Evolutionary conservation across 1,284 basidiomycete genomes (phyloP).

Genomic region (Fomitopsis schrenkii): DNA sequence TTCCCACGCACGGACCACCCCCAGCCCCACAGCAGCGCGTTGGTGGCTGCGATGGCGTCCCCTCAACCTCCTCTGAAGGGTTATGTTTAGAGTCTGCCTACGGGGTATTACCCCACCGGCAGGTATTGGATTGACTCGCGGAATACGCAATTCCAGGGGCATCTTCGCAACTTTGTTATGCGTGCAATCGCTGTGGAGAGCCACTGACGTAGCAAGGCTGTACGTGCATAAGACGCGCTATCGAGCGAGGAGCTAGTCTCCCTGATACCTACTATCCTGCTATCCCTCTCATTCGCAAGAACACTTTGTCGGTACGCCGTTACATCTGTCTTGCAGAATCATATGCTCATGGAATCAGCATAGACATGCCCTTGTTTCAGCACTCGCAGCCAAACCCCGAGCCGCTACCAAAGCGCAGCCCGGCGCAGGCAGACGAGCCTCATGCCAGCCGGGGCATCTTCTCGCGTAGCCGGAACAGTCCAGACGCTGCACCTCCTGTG

Average conservation of each 20-base stretch:
- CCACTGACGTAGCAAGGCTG: constrained; percentile 15
- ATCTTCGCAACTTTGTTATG: not conserved
- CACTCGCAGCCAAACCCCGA: constrained; percentile 10
- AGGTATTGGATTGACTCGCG: not conserved
- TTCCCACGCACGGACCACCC: constrained; percentile 47
- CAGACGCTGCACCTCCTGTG: constrained; percentile 8
- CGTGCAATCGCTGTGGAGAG: not conserved
- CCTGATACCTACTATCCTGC: not conserved
- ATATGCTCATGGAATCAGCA: not conserved
- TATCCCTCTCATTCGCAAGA: not conserved
- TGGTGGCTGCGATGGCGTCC: not conserved
- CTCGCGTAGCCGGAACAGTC: constrained; percentile 16
- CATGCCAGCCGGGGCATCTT: constrained; percentile 16
- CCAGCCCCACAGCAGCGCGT: not conserved
- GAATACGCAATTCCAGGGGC: not conserved
- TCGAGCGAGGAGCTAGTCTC: not conserved
- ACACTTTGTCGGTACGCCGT: not conserved
- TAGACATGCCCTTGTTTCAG: constrained; percentile 19
- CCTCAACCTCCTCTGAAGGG: too few relatives aligned
- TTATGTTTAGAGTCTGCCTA: too few relatives aligned
- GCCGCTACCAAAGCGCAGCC: constrained; percentile 8
- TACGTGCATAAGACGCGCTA: not conserved
- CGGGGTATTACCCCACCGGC: too few relatives aligned
- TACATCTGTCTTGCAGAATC: not conserved
- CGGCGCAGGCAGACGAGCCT: not conserved